Conservation (phyloP, 2,329 filamentous ascomycete genomes). For the Trematosphaeria pertusa region DNA sequence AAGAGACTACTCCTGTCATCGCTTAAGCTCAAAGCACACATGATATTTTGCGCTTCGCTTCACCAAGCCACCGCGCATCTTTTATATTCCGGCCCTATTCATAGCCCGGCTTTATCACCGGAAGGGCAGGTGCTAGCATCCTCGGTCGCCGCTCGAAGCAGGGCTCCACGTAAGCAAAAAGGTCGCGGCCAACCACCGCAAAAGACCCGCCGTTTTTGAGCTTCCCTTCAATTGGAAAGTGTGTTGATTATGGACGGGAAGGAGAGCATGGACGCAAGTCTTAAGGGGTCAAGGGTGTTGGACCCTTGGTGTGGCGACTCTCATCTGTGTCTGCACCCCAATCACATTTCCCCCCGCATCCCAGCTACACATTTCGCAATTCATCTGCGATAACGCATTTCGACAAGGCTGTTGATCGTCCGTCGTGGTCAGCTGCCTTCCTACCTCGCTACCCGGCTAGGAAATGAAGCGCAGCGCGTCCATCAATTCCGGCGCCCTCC, state of each 20-base stretch:
- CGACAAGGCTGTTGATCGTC: constrained; percentile 17
- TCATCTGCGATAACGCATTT: constrained; percentile 10
- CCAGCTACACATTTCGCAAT: not conserved
- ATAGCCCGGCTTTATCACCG: not conserved
- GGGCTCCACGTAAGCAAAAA: not conserved
- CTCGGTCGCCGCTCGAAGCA: not conserved
- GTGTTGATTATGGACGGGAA: too few species aligned
- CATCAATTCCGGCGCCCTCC: not conserved
- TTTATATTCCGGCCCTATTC: not conserved
- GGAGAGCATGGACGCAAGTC: too few species aligned
- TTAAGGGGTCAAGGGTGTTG: not conserved
- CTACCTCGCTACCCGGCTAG: constrained; percentile 1
- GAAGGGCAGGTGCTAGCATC: not conserved
- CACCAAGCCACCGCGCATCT: not conserved
- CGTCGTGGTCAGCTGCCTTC: constrained; percentile 16
- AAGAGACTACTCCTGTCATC: not conserved
- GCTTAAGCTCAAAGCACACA: too few species aligned
- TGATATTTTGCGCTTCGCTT: not conserved
- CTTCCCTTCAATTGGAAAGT: too few species aligned
- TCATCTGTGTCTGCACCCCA: not conserved
- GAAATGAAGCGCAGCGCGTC: constrained; percentile 13
- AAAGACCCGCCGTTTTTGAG: not conserved
- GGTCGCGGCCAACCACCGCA: not conserved
- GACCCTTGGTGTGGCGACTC: not conserved
- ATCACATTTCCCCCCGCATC: constrained; percentile 1